These are phyloP conservation scores for Helicocarpus griseus DNA, from an alignment of 2,329 filamentous ascomycete species.

Conservation along the genomic window DNA sequence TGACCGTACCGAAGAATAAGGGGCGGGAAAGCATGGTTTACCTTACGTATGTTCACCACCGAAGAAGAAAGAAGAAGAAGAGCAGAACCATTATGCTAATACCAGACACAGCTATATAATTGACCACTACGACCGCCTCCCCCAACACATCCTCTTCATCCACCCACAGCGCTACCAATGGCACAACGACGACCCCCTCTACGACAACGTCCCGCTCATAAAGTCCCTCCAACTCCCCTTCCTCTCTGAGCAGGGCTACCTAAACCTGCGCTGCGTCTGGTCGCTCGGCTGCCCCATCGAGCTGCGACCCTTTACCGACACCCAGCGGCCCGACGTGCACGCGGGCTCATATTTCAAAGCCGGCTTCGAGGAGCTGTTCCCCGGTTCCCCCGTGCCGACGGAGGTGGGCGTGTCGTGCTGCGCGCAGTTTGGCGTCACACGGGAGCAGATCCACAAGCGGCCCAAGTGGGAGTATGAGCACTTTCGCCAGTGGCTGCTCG, in stretches of 20 bases:
- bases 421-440: constrained; percentile 46
- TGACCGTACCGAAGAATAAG: constrained; percentile 40
- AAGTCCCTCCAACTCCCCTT: constrained; percentile 40
- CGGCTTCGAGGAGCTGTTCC: constrained; percentile 43
- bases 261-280: constrained; percentile 46
- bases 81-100: not conserved
- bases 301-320: constrained; percentile 37
- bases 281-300: constrained; percentile 43
- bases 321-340: constrained; percentile 36
- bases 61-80: not conserved
- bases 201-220: constrained; percentile 41
- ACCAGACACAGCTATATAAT: constrained; percentile 28
- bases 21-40: constrained; percentile 37
- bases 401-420: constrained; percentile 44
- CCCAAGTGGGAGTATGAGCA: constrained; percentile 40
- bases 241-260: constrained; percentile 42
- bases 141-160: constrained; percentile 33
- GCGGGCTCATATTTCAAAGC: constrained; percentile 40
- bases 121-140: constrained; percentile 32
- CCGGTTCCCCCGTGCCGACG: constrained; percentile 28
- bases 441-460: constrained; percentile 36
- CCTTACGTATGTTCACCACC: constrained; percentile 26
- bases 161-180: constrained; percentile 33
- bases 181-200: constrained; percentile 45
- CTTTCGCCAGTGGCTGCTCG: constrained; percentile 40